Evolutionary conservation across 2,329 filamentous ascomycete genomes (phyloP).

Genomic region (Pseudodiploospora longispora): DNA sequence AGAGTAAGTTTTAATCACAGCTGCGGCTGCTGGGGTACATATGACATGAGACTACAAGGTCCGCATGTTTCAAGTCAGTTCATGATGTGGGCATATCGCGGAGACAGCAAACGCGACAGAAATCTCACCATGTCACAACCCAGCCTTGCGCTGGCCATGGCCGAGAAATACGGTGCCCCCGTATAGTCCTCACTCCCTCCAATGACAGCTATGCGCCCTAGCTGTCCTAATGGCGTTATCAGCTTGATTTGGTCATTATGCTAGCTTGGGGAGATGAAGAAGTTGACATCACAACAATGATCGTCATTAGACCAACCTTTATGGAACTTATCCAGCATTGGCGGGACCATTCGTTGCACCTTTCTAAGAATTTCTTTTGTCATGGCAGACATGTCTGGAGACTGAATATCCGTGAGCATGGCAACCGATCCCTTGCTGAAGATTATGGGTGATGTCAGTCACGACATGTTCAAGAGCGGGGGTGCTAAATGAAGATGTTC

Average conservation of each 20-base stretch:
- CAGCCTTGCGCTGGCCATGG: constrained; percentile 86
- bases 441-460: too few species aligned
- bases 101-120: background rate
- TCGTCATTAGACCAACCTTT: constrained; percentile 57
- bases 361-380: constrained; percentile 71
- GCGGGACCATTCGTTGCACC: constrained; percentile 84
- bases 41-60: constrained; percentile 75
- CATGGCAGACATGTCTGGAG: constrained; percentile 52
- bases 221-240: constrained; percentile 55
- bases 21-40: constrained; percentile 79
- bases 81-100: too few species aligned
- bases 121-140: constrained; percentile 76
- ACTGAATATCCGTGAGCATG: constrained; percentile 16
- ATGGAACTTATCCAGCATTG: constrained; percentile 91
- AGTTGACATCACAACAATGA: background rate
- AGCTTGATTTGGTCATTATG: constrained; percentile 1
- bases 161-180: constrained; percentile 94
- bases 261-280: background rate
- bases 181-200: constrained; percentile 95
- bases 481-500: too few species aligned
- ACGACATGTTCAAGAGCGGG: too few species aligned
- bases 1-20: constrained; percentile 95
- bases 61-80: too few species aligned
- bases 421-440: background rate
- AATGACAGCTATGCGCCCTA: constrained; percentile 87